Percentiles rank a stretch among this genome's conserved stretches.
These are phyloP conservation scores for Paramecium pentaurelia DNA, from an alignment of 73 alveolate genomes.

Conservation along the genomic window DNA sequence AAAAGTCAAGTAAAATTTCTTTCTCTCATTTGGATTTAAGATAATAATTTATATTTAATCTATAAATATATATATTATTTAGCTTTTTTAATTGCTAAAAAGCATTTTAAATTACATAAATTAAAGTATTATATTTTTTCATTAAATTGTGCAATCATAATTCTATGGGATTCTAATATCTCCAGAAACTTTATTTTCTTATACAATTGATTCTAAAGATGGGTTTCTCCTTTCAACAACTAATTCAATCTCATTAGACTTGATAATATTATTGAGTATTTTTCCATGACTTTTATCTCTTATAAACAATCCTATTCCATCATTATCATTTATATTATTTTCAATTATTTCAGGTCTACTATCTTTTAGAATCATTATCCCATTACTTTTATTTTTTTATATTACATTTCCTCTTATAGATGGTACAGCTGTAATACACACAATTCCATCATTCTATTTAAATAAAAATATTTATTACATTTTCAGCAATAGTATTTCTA, in stretches of 20 bases:
- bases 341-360: constrained; percentile 45
- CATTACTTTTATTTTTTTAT: constrained; percentile 51
- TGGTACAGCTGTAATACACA: constrained; percentile 49
- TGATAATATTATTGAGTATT: constrained; percentile 19
- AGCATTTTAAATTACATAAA: too few relatives aligned
- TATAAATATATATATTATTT: too few relatives aligned
- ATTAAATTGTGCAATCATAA: constrained; percentile 33
- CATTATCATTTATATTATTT: constrained; percentile 39
- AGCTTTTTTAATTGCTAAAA: too few relatives aligned
- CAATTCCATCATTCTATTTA: constrained; percentile 56
- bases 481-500: constrained; percentile 84
- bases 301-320: constrained; percentile 56
- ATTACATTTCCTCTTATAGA: background rate
- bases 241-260: constrained; percentile 46
- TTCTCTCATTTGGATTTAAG: background rate
- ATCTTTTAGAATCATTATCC: constrained; percentile 53
- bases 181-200: constrained; percentile 26
- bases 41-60: too few relatives aligned
- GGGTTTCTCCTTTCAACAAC: constrained; percentile 49
- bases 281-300: constrained; percentile 56
- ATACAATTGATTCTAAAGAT: background rate
- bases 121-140: background rate
- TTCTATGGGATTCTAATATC: constrained; percentile 51
- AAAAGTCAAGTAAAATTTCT: constrained; percentile 71
- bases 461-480: background rate